Percentiles rank a stretch among this genome's conserved stretches.
phyloP scores from a whole-genome alignment of 2,329 filamentous ascomycete species.

The Trichoderma afroharzianum region DNA sequence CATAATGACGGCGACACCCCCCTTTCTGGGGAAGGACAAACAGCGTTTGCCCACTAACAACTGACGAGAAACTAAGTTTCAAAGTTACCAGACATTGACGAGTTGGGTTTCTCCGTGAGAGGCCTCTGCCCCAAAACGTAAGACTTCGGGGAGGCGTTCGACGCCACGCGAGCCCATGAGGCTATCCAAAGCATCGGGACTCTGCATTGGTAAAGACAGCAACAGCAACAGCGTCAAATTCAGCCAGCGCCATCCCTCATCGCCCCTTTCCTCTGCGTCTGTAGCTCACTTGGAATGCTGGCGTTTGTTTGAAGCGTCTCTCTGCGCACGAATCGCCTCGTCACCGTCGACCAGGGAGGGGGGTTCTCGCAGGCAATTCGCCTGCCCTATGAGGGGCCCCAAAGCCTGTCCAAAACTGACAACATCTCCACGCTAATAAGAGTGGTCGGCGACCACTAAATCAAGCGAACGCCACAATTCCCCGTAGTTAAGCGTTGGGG shows the following conservation, averaged over 20 bases:
- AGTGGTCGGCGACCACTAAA: constrained; percentile 12
- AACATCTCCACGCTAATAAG: background rate
- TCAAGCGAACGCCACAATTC: constrained; percentile 11
- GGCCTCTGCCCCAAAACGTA: background rate
- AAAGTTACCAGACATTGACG: background rate
- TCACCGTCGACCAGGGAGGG: background rate
- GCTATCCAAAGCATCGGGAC: constrained; percentile 5
- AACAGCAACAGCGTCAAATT: background rate
- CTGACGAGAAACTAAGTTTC: background rate
- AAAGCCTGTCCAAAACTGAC: background rate
- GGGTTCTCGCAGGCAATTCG: background rate
- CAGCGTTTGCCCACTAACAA: background rate
- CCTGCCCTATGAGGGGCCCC: constrained; percentile 8
- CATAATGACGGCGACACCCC: background rate
- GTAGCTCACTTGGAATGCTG: background rate
- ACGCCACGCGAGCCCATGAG: background rate
- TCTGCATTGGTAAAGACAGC: background rate
- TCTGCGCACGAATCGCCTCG: background rate
- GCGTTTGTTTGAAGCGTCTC: background rate
- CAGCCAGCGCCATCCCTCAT: background rate
- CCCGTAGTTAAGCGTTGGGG: constrained; percentile 15
- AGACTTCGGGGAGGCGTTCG: constrained; percentile 8
- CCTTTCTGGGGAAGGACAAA: background rate
- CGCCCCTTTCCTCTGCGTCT: background rate
- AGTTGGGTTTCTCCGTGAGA: background rate